These are phyloP conservation scores for Chrysanthemum seticuspe DNA, from an alignment of 129 eudicot species.

Conservation along the genomic window DNA sequence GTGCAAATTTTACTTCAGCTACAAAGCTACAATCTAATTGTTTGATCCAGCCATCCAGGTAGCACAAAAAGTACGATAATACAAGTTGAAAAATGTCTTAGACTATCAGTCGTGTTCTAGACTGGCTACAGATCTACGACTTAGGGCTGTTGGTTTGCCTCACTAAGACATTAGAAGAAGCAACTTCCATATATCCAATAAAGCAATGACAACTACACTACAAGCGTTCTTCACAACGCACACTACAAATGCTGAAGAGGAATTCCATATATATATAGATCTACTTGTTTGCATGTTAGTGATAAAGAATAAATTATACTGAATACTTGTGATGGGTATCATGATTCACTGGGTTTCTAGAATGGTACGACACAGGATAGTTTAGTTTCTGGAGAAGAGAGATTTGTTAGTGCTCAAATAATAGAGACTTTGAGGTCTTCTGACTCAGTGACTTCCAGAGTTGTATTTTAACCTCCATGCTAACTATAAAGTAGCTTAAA, in stretches of 20 bases:
- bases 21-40: neutral
- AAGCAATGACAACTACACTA: slow-evolving; percentile 1
- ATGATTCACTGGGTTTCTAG: neutral
- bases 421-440: neutral
- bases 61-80: slow-evolving; percentile 12
- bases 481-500: neutral
- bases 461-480: neutral
- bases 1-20: neutral
- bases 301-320: neutral
- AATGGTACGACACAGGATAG: neutral
- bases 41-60: slow-evolving; percentile 15
- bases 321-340: neutral
- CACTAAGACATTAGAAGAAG: neutral
- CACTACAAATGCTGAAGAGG: slow-evolving; percentile 5
- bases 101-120: neutral
- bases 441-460: neutral
- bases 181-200: slow-evolving; percentile 3
- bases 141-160: neutral
- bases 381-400: neutral
- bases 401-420: neutral
- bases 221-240: neutral
- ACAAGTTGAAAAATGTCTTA: slow-evolving; percentile 11
- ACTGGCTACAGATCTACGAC: neutral
- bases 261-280: neutral
- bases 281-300: slow-evolving; percentile 6